Evolutionary conservation across 2,329 filamentous ascomycete species (phyloP).

Genomic region (Phyllosticta capitalensis): DNA sequence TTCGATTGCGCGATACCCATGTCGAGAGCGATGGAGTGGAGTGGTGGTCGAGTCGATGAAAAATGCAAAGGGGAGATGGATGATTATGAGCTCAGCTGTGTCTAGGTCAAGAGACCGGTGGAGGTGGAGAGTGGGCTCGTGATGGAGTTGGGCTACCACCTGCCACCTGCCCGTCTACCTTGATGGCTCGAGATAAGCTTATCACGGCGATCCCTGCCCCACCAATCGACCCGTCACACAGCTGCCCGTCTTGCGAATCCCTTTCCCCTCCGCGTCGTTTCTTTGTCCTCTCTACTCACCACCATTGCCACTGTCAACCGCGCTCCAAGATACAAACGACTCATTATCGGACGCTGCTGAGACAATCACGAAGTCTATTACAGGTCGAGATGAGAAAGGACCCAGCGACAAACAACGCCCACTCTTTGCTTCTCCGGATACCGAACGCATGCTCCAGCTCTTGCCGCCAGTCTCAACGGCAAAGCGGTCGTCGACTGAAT

Average conservation of each 20-base stretch:
- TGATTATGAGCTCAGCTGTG: not conserved
- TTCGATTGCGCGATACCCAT: constrained; percentile 29
- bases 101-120: not conserved
- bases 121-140: not conserved
- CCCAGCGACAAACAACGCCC: too few relatives aligned
- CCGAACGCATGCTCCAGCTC: too few relatives aligned
- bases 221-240: not conserved
- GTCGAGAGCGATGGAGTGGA: not conserved
- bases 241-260: too few relatives aligned
- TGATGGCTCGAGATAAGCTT: constrained; percentile 4
- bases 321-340: too few relatives aligned
- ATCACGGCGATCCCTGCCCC: not conserved
- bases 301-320: too few relatives aligned
- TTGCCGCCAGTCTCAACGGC: too few relatives aligned
- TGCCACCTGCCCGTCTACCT: constrained; percentile 7
- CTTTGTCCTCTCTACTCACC: not conserved
- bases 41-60: not conserved
- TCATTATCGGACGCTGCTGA: too few relatives aligned
- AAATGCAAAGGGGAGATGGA: not conserved
- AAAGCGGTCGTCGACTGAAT: too few relatives aligned
- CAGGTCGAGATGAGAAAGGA: too few relatives aligned
- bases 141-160: not conserved
- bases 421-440: too few relatives aligned
- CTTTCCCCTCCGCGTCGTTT: not conserved
- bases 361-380: too few relatives aligned